Evolutionary conservation across 2,329 filamentous ascomycete genomes (phyloP).

Genomic region (Pyrenophora teres): DNA sequence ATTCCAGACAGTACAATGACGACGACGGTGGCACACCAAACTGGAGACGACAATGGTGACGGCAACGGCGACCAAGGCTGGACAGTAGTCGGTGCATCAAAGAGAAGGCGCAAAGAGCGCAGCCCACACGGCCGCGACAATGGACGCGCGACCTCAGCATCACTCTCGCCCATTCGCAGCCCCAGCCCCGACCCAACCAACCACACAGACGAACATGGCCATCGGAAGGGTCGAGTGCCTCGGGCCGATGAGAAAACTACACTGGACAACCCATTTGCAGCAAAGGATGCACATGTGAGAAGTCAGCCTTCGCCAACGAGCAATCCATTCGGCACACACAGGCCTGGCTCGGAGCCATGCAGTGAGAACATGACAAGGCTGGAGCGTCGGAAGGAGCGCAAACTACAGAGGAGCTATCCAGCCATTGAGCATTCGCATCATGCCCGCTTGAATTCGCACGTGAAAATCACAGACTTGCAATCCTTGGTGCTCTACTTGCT

Average conservation of each 20-base stretch:
- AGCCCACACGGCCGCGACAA: constrained; percentile 5
- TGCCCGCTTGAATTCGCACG: constrained; percentile 59
- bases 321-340: constrained; percentile 28
- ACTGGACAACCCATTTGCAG: constrained; percentile 24
- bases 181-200: neutral
- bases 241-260: constrained; percentile 2
- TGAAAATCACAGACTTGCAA: constrained; percentile 64
- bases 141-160: neutral
- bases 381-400: constrained; percentile 37
- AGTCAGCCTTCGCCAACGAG: constrained; percentile 11
- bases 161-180: constrained; percentile 8
- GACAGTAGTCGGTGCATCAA: constrained; percentile 34
- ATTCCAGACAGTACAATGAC: constrained; percentile 16
- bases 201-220: neutral
- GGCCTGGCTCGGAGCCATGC: constrained; percentile 3
- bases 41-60: constrained; percentile 15
- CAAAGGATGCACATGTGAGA: constrained; percentile 14
- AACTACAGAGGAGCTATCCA: constrained; percentile 41
- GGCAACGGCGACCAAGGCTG: constrained; percentile 22
- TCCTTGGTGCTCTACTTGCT: constrained; percentile 63
- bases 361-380: constrained; percentile 21
- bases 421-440: constrained; percentile 58
- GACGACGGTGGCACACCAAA: constrained; percentile 5
- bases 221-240: constrained; percentile 7
- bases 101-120: constrained; percentile 30